These are phyloP conservation scores for Auricularia sp. DNA, from an alignment of 768 basidiomycete genomes.

Conservation along the genomic window DNA sequence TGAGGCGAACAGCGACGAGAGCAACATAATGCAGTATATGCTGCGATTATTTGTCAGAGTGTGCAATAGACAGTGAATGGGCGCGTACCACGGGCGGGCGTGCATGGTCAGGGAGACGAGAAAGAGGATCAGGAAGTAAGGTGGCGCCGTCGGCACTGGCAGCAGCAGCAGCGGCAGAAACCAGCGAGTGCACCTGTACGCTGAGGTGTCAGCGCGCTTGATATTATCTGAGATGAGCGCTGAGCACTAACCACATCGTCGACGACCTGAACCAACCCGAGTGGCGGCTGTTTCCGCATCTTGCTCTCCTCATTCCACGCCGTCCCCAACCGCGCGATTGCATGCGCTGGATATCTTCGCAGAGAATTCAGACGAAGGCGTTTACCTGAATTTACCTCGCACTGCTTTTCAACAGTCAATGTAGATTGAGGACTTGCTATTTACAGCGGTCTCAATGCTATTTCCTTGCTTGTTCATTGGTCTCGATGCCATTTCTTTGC, in stretches of 20 bases:
- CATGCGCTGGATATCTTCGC: no score
- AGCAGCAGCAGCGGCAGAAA: conserved; percentile 68
- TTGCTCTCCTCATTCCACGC: no score
- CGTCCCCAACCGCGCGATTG: no score
- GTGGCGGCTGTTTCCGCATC: no score
- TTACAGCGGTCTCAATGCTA: no score
- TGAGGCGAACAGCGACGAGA: conserved; percentile 74
- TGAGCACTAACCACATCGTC: background rate
- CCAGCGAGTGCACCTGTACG: conserved; percentile 73
- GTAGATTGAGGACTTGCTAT: no score
- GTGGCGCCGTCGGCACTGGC: conserved; percentile 70
- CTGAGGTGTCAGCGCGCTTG: background rate
- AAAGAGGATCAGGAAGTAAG: conserved; percentile 71
- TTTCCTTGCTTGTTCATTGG: no score
- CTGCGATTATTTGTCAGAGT: conserved; percentile 26
- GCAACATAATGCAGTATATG: conserved; percentile 79
- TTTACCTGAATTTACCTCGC: no score
- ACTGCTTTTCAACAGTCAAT: no score
- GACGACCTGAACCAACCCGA: no score
- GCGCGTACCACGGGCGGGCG: conserved; percentile 69
- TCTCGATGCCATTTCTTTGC: no score
- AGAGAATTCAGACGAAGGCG: no score
- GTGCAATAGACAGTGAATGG: background rate
- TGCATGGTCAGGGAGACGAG: conserved; percentile 69
- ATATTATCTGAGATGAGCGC: background rate